Conservation (phyloP, 2,329 filamentous ascomycete genomes). For the Cladosporium sp. region DNA sequence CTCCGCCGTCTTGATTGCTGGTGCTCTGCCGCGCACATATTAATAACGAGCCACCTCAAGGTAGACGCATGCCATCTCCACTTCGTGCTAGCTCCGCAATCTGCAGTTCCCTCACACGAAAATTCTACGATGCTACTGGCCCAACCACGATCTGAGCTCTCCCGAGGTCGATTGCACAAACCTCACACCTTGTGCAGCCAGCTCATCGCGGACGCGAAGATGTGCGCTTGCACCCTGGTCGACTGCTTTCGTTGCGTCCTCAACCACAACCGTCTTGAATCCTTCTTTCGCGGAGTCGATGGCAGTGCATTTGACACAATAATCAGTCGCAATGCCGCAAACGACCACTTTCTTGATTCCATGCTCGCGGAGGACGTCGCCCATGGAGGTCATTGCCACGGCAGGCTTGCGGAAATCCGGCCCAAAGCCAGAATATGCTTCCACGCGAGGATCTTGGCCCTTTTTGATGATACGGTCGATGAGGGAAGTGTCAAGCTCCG, state of each 20-base stretch:
- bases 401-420: conserved; percentile 69
- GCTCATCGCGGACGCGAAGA: not conserved
- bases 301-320: conserved; percentile 82
- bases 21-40: not conserved
- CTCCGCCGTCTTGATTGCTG: not conserved
- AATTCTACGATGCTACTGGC: not conserved
- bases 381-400: conserved; percentile 63
- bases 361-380: conserved; percentile 54
- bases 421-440: conserved; percentile 94
- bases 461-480: conserved; percentile 75
- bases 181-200: not conserved
- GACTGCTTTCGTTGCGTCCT: conserved; percentile 76
- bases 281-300: conserved; percentile 74
- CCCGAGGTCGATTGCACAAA: not conserved
- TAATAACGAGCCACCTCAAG: not conserved
- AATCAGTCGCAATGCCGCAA: conserved; percentile 84
- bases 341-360: conserved; percentile 78
- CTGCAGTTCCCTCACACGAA: not conserved
- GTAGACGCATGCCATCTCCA: not conserved
- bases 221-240: conserved; percentile 47
- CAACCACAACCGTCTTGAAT: conserved; percentile 73
- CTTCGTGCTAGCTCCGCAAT: too few species aligned
- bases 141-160: not conserved
- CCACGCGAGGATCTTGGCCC: conserved; percentile 70
- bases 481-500: conserved; percentile 63